A percentile compares a stretch with the other conserved stretches of the same genome.
phyloP scores from a whole-genome alignment of 352 stramenopile genomes.

The Globisporangium viniferum region DNA sequence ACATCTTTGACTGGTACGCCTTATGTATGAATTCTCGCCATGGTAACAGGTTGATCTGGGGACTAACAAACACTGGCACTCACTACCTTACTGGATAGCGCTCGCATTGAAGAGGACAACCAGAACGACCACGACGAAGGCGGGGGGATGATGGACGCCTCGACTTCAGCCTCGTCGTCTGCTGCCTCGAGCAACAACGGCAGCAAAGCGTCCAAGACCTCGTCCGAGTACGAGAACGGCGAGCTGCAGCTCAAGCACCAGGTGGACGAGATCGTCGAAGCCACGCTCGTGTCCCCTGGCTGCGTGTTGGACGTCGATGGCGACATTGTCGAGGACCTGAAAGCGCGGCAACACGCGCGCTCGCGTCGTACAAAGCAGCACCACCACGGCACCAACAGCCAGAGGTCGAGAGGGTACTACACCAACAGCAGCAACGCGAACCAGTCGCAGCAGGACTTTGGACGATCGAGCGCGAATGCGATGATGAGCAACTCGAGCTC shows the following conservation, averaged over 20 bases:
- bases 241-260: slow-evolving; percentile 67
- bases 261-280: slow-evolving; percentile 77
- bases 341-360: slow-evolving; percentile 41
- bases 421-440: slow-evolving; percentile 18
- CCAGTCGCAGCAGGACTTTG: slow-evolving; percentile 34
- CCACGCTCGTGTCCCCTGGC: slow-evolving; percentile 66
- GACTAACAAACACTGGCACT: too few relatives aligned
- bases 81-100: neutral
- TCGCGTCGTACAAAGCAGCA: slow-evolving; percentile 19
- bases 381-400: slow-evolving; percentile 27
- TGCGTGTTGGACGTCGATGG: slow-evolving; percentile 79
- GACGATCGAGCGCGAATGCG: slow-evolving; percentile 30
- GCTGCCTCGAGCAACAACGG: neutral
- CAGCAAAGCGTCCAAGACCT: slow-evolving; percentile 16
- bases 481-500: slow-evolving; percentile 34
- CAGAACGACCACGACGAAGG: slow-evolving; percentile 33
- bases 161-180: neutral
- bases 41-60: too few relatives aligned
- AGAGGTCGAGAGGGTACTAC: slow-evolving; percentile 33
- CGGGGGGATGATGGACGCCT: slow-evolving; percentile 1
- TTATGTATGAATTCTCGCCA: too few relatives aligned
- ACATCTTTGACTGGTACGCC: slow-evolving; percentile 77
- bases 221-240: slow-evolving; percentile 25
- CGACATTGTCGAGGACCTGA: slow-evolving; percentile 73
- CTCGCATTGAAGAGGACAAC: slow-evolving; percentile 35